A percentile compares a stretch with the other conserved stretches of the same genome.
Evolutionary conservation across 2,329 filamentous ascomycete genomes (phyloP).

Genomic region (Elsinoe batatas): DNA sequence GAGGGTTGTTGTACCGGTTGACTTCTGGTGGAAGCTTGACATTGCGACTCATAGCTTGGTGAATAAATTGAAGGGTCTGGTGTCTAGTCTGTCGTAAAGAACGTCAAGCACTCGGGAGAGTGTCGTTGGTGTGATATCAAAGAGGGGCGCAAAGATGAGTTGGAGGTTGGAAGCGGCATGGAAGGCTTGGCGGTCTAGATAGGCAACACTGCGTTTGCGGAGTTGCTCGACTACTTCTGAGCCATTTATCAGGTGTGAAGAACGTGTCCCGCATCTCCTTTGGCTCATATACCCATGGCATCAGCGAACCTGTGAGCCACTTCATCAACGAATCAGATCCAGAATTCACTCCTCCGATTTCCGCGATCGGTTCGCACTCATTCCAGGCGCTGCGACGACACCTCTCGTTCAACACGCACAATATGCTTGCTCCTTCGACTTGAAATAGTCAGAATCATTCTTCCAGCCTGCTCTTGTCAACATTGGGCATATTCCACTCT

Average conservation of each 20-base stretch:
- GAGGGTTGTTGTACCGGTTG: slow-evolving; percentile 59
- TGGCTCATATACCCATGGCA: not conserved
- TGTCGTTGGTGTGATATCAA: not conserved
- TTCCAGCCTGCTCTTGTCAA: not conserved
- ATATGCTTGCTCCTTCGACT: not conserved
- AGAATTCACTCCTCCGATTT: slow-evolving; percentile 9
- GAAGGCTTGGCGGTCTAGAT: not conserved
- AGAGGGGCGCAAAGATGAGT: not conserved
- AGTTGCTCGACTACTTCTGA: not conserved
- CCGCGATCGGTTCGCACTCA: slow-evolving; percentile 11
- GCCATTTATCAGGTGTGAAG: not conserved
- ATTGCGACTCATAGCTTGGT: slow-evolving; percentile 83
- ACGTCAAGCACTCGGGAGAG: slow-evolving; percentile 8
- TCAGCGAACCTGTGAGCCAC: no score
- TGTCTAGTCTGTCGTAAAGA: not conserved
- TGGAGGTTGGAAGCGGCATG: not conserved
- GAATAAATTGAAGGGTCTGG: not conserved
- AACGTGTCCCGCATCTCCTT: not conserved
- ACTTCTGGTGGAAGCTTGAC: slow-evolving; percentile 98
- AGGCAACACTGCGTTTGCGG: not conserved
- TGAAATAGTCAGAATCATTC: not conserved
- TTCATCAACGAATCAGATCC: slow-evolving; percentile 4
- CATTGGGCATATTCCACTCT: not conserved
- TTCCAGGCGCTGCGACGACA: slow-evolving; percentile 7
- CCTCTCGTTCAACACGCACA: not conserved